phyloP scores from a whole-genome alignment of 495 filamentous ascomycete species.

The Penicillium fimorum region DNA sequence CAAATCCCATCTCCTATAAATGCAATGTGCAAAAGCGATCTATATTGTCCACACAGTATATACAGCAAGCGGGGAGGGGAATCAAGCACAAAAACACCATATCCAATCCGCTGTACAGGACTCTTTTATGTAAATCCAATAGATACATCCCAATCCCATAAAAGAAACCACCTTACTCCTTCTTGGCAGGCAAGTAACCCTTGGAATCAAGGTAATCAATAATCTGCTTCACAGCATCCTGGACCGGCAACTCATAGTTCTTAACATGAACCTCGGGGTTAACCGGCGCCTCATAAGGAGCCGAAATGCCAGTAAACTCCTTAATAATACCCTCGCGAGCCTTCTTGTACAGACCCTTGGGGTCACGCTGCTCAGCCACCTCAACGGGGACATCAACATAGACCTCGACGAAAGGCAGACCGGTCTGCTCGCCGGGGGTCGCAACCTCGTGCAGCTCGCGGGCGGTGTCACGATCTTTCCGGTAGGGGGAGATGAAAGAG shows the following conservation, averaged over 20 bases:
- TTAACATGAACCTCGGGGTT: conserved; percentile 81
- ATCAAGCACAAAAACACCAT: conserved; percentile 14
- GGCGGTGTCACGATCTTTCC: conserved; percentile 77
- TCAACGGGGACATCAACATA: conserved; percentile 84
- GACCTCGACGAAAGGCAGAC: conserved; percentile 87
- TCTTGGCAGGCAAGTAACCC: conserved; percentile 56
- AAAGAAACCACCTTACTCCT: conserved; percentile 28
- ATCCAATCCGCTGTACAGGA: conserved; percentile 18
- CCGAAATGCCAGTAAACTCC: conserved; percentile 91
- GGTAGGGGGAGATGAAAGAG: conserved; percentile 95
- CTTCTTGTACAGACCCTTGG: conserved; percentile 98
- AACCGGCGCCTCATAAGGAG: conserved; percentile 90
- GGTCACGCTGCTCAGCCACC: conserved; percentile 91
- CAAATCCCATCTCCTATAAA: neutral
- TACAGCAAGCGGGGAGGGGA: conserved; percentile 21
- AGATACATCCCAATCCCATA: conserved; percentile 1
- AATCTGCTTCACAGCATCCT: conserved; percentile 83
- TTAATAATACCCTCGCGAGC: conserved; percentile 88
- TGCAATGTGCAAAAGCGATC: conserved; percentile 5
- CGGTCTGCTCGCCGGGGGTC: conserved; percentile 48
- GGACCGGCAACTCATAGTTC: conserved; percentile 72
- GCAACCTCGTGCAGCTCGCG: conserved; percentile 68
- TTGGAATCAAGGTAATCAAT: conserved; percentile 71
- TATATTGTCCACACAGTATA: conserved; percentile 15
- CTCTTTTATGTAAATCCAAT: conserved; percentile 9